Base-by-base conservation (phyloP, 257 asterid genomes). In the Fraxinus americana region DNA sequence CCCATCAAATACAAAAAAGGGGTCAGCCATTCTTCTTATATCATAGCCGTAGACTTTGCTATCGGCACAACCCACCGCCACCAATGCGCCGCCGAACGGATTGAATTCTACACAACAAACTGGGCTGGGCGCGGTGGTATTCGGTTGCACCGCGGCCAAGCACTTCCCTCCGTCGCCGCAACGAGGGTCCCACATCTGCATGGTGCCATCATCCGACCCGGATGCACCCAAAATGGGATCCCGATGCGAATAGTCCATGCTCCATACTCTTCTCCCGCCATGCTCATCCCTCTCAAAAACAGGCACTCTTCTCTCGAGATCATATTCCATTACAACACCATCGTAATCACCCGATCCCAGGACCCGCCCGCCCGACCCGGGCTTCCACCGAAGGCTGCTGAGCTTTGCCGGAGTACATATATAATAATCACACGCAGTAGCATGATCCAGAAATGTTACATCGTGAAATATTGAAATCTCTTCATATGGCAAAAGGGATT, bases 211-310 rank as follows among this genome's bases (percentile, higher is more conserved):
- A 16, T 94, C 98, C 67, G 98, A 91, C 35, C 94, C 98, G 82
- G 98, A 94, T 10, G 96, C 97, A 0, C 98, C 98, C 1, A 92
- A 13, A 30, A 80, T 78, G 76, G 97, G 92, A 13, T 88, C 89
- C 32, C 65, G 29, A 3, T 59, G 41, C 25, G 95, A 89, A 71
- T 94, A 94, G 57, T 92, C 98, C 71, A 94, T 82, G 93, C 94
- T 88, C 97, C 97, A 94, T 0, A 94, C 94, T 75, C 98, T 91
- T 77, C 92, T 67, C 0, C 98, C 98, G 0, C 98, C 97, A 63
- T 94, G 98, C 89, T 94, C 98, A 84, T 94, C 98, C 7, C 98
- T 85, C 88, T 94, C 98, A 78, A 92, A 94, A 7, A 91, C 79
- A 2, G 98, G 92, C 52, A 90, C 85, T 74, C 88, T 91, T 29